These are phyloP conservation scores for Aspergillus affinis DNA, from an alignment of 495 filamentous ascomycete species.

Conservation along the genomic window DNA sequence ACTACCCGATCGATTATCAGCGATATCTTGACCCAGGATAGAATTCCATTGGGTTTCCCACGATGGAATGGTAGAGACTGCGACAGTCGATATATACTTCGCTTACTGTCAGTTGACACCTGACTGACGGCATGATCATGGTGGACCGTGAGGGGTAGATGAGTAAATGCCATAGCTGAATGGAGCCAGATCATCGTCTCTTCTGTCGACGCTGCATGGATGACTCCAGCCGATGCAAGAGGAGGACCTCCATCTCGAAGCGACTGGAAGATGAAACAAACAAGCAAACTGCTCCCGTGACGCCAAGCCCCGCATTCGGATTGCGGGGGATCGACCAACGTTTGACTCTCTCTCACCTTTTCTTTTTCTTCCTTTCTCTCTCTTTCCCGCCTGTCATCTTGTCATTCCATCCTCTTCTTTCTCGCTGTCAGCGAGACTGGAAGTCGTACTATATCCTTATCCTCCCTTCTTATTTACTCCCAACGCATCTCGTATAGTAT, in stretches of 20 bases:
- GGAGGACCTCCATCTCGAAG: background rate
- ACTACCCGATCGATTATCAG: background rate
- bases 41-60: too few species aligned
- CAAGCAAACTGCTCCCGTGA: slow-evolving; percentile 8
- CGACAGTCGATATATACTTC: background rate
- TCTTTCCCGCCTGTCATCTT: background rate
- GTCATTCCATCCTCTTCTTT: slow-evolving; percentile 3
- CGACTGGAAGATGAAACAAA: background rate
- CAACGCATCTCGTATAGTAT: background rate
- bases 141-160: background rate
- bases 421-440: background rate
- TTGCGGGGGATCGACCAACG: slow-evolving; percentile 2
- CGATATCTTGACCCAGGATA: background rate
- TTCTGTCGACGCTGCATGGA: too few species aligned
- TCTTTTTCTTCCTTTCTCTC: background rate
- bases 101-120: background rate
- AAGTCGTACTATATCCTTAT: background rate
- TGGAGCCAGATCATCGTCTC: background rate
- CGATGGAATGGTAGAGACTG: too few species aligned
- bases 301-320: slow-evolving; percentile 11
- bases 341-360: background rate
- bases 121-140: background rate
- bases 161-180: background rate
- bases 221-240: background rate
- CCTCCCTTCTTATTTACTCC: background rate